Evolutionary conservation across 2,329 filamentous ascomycete species (phyloP).

Genomic region (Cordyceps fumosorosea): DNA sequence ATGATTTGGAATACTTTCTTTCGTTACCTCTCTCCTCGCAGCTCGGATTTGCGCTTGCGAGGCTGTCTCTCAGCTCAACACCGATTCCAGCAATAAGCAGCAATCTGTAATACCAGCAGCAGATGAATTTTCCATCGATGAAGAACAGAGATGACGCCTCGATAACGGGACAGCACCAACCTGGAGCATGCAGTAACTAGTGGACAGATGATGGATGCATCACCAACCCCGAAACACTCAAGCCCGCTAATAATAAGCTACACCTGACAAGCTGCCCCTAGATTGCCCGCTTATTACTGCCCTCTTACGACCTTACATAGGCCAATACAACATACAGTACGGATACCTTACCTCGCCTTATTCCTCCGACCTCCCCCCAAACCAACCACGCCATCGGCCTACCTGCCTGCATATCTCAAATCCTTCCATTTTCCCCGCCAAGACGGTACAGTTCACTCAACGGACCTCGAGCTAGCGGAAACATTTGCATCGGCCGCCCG

Average conservation of each 20-base stretch:
- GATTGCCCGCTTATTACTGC: not conserved
- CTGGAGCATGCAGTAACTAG: no score
- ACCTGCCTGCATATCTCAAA: constrained; percentile 2
- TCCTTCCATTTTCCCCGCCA: not conserved
- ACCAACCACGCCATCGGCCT: not conserved
- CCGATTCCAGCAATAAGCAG: not conserved
- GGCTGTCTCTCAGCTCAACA: not conserved
- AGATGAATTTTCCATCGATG: no score
- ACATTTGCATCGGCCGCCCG: not conserved
- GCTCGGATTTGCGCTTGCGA: not conserved
- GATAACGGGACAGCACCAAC: no score
- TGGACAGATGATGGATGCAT: no score
- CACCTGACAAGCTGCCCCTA: not conserved
- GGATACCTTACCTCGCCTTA: not conserved
- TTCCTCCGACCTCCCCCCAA: not conserved
- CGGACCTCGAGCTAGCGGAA: not conserved
- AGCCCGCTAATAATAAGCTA: not conserved
- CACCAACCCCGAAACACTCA: not conserved
- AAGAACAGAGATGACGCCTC: no score
- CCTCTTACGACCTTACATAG: not conserved
- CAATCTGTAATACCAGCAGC: no score
- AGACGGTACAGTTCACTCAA: not conserved
- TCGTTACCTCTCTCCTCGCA: not conserved
- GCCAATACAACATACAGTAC: no score
- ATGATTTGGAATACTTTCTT: constrained; percentile 2